Percentiles rank a stretch among this genome's conserved stretches.
These are phyloP conservation scores for Acacia confusa DNA, from an alignment of 306 rosid genomes.

Conservation along the genomic window DNA sequence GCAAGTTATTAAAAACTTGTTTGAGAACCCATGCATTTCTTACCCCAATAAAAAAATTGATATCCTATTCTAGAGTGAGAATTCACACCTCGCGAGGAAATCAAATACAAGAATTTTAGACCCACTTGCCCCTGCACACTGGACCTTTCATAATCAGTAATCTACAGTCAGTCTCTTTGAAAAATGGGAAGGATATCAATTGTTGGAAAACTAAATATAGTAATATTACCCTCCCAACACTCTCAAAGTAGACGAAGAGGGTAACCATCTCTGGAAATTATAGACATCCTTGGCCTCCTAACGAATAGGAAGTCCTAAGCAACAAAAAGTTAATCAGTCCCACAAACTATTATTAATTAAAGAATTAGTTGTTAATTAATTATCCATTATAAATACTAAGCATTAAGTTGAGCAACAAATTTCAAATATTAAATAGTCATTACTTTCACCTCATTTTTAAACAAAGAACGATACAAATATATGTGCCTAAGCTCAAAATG, in stretches of 20 bases:
- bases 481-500: neutral
- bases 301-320: neutral
- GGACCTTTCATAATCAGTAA: neutral
- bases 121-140: neutral
- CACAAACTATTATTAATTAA: neutral
- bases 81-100: neutral
- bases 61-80: neutral
- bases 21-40: neutral
- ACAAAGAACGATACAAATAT: neutral
- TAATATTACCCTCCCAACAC: neutral
- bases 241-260: neutral
- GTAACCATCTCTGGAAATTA: neutral
- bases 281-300: neutral
- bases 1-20: neutral
- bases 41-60: neutral
- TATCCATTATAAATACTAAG: neutral
- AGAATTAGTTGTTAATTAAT: neutral
- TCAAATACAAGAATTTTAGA: neutral
- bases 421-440: neutral
- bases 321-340: neutral
- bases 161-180: neutral
- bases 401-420: neutral
- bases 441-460: neutral
- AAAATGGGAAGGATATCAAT: neutral
- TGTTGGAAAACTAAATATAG: neutral